phyloP scores from a whole-genome alignment of 441 rosid genomes.

The Brassica hybrid region DNA sequence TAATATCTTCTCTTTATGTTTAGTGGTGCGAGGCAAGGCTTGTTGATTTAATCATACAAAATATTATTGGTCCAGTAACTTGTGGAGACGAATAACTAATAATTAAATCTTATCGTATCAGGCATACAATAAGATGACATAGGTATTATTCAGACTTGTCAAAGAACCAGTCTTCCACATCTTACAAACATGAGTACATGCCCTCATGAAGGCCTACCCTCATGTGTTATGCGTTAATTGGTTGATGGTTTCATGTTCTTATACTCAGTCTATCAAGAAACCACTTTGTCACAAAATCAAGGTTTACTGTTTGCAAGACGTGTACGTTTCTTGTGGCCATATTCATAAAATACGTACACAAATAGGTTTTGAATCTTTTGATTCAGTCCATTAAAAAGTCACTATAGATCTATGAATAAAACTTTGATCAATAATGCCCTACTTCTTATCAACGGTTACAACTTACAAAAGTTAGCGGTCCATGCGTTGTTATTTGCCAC shows the following conservation, averaged over 20 bases:
- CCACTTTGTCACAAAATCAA: not conserved
- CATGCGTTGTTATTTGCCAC: not conserved
- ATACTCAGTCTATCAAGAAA: slow-evolving; percentile 5
- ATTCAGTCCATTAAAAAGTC: not conserved
- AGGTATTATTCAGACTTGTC: not conserved
- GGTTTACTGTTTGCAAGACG: not conserved
- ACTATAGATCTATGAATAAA: not conserved
- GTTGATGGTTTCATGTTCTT: slow-evolving; percentile 1
- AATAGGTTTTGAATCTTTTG: not conserved
- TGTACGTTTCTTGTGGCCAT: slow-evolving; percentile 15
- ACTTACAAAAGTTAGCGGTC: not conserved
- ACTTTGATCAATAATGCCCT: not conserved
- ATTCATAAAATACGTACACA: not conserved
- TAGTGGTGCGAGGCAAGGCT: slow-evolving; percentile 29
- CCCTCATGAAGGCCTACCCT: not conserved
- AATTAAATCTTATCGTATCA: slow-evolving; percentile 18
- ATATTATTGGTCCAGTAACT: slow-evolving; percentile 13
- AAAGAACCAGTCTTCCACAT: slow-evolving; percentile 22
- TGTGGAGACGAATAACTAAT: slow-evolving; percentile 20
- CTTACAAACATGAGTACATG: slow-evolving; percentile 7
- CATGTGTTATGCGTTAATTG: slow-evolving; percentile 19
- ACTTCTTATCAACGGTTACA: not conserved
- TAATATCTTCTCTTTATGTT: slow-evolving; percentile 19
- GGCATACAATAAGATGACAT: slow-evolving; percentile 14
- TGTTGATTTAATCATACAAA: slow-evolving; percentile 16